phyloP scores from a whole-genome alignment of 129 eudicot species.

The Smallanthus sonchifolius region DNA sequence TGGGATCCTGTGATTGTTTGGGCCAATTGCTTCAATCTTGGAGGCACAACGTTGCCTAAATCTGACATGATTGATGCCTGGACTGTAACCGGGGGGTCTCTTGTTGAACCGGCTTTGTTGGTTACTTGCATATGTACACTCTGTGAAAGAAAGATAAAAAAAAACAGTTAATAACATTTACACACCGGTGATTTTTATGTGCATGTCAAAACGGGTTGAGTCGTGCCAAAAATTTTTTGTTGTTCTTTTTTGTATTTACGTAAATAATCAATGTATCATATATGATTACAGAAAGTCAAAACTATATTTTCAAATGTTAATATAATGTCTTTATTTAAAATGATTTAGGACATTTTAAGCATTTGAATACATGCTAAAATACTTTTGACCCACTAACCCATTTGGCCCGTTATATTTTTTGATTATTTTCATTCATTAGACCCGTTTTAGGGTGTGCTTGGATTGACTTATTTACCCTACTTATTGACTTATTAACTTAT shows the following conservation, averaged over 20 bases:
- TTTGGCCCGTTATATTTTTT: not conserved
- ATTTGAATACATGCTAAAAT: not conserved
- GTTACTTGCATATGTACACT: constrained; percentile 63
- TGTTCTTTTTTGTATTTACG: not conserved
- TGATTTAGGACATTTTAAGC: not conserved
- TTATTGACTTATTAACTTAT: too few relatives aligned
- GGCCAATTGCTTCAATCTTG: constrained; percentile 76
- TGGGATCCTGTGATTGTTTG: constrained; percentile 58
- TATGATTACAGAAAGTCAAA: not conserved
- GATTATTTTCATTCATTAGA: not conserved
- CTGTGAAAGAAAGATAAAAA: constrained; percentile 32
- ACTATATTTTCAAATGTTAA: not conserved
- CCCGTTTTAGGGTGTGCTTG: not conserved
- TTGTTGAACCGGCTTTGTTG: constrained; percentile 69
- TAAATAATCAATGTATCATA: not conserved
- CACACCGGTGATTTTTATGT: not conserved
- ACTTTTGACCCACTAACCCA: not conserved
- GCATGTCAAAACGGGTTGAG: not conserved
- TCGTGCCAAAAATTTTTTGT: not conserved
- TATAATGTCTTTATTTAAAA: not conserved
- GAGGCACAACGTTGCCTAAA: constrained; percentile 50
- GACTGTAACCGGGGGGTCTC: constrained; percentile 58
- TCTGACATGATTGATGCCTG: constrained; percentile 66
- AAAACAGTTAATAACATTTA: not conserved
- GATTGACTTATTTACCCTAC: too few relatives aligned